Base-by-base conservation (phyloP, 2,329 filamentous ascomycete genomes). In the Botrytis galanthina region DNA sequence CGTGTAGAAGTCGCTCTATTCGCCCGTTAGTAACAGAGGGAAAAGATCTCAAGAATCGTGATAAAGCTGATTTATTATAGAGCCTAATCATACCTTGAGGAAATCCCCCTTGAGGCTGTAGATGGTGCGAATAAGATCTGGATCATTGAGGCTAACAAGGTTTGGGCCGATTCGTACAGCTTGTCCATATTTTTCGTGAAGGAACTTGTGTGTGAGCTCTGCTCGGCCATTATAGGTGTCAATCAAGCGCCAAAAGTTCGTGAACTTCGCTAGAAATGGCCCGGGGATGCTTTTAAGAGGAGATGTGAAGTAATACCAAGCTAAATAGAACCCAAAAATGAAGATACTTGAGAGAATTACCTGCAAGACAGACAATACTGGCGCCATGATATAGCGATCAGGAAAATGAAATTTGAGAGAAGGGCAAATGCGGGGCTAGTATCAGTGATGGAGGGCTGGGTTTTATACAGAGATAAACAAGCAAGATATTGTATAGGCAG, bases 81-180 rank as follows among this genome's bases (percentile, higher is more conserved):
- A 48, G 46, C 20, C 8, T 48, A 22, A 22, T 48, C 63, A 18
- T 71, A 77, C 78, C 75, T 79, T 78, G 16, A 73, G 18, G 67
- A 75, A 79, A 7, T 75, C 73, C 5, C 70, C 75, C 61, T 73
- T 71, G 20, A 66, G 72, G 51, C 71, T 70, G 29, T 78, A 79
- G 16, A 79, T 73, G 0, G 39, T 76, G 14, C 54, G 70, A 20
- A 77, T 22, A 20, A 77, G 71, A 8, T 73, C 59, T 14, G 76
- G 77, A 46, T 80, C 76, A 68, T 70, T 75, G 12, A 81, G 44
- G 37, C 79, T 81, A 72, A 80, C 75, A 1, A 75, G 1, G 26
- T 78, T 78, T 14, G 79, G 79, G 6, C 78, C 79, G 57, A 80
- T 46, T 26, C 78, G 72, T 6, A 80, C 77, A 22, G 73, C 74